Base-by-base conservation (phyloP, 129 eudicot genomes). In the Flaveria ramosissima region DNA sequence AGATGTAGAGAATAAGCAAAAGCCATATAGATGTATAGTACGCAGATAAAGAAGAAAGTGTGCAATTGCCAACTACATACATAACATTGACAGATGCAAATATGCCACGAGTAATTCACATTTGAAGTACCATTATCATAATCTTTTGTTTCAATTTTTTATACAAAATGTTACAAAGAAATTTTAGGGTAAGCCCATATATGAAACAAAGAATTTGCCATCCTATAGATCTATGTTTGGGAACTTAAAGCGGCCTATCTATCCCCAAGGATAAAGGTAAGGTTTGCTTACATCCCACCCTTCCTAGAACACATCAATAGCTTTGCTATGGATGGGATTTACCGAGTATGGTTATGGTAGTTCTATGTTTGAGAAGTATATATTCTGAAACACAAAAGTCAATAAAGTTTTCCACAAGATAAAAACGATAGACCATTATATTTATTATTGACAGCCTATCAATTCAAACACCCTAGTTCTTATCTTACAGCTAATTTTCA, bases 41-140 rank as follows among this genome's bases (percentile, higher is more conserved):
- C 16, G 21, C 21, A 64, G 72, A 68, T 43, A 68, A 42, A 68
- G 4, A 52, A 42, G 16, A 24, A 68, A 19, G 51, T 26, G 15
- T 60, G 41, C 64, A 66, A 52, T n/a, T 21, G 23, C 23, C 60
- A 52, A 20, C 71, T 39, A 66, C 41, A 45, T 41, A 67, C 71
- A n/a, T 64, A n/a, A 15, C 51, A 66, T 13, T 9, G 21, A 56
- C 30, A 9, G 4, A 57, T 20, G 24, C 30, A 21, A 20, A 10
- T 21, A 57, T 3, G 5, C 64, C 64, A n/a, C 3, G 6, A 21
- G 32, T 57, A 57, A 57, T 20, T 56, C 63, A 56, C 2, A 3
- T 47, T 12, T 12, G 52, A 11, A 52, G n/a, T 6, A n/a, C 1
- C 60, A 52, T 16, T 52, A 50, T 16, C 0, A 52, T 4, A 2